phyloP scores from a whole-genome alignment of 169 alveolate species.

The Cystoisospora suis region DNA sequence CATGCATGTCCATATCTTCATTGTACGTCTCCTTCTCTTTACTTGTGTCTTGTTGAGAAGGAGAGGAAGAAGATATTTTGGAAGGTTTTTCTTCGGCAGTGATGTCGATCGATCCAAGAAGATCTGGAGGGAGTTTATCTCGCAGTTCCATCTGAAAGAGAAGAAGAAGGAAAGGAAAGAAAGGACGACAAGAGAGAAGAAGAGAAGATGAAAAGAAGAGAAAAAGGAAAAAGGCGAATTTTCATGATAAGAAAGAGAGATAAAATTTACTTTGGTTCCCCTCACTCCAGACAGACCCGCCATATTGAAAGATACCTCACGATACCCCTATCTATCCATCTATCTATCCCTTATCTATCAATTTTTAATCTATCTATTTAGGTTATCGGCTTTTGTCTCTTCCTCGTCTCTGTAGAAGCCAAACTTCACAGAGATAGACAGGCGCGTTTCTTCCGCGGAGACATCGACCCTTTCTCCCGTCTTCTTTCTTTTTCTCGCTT shows the following conservation, averaged over 20 bases:
- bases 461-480: no score
- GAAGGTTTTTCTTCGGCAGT: neutral
- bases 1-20: neutral
- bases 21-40: neutral
- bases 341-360: no score
- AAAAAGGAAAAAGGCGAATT: no score
- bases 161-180: neutral
- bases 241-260: no score
- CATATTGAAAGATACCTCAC: neutral
- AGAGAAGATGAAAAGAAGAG: neutral
- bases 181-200: neutral
- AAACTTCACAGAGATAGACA: no score
- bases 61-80: neutral
- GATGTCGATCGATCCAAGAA: neutral
- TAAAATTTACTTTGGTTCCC: neutral
- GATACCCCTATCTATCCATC: neutral
- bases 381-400: no score
- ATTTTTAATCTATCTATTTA: no score
- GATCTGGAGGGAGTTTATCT: slow-evolving; percentile 15
- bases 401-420: no score
- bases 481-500: no score
- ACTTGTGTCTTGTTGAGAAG: neutral
- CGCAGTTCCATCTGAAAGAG: neutral
- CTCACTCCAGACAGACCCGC: neutral
- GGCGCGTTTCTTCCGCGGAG: no score